Conservation (phyloP, 2,329 filamentous ascomycete genomes). For the Aspergillus brunneoviolaceus region DNA sequence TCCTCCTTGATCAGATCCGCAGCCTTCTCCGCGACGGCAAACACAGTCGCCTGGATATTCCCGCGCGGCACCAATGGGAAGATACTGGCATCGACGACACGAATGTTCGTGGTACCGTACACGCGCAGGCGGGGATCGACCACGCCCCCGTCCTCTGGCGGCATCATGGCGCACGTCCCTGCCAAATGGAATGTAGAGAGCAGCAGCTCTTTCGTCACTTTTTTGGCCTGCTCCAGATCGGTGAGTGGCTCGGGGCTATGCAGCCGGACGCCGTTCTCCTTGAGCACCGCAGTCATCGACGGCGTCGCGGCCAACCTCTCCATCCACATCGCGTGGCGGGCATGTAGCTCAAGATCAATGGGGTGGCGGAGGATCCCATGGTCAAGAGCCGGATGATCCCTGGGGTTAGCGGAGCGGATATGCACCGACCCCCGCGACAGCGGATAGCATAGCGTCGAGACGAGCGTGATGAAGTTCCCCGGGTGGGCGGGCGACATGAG, state of each 20-base stretch:
- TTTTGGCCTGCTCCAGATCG: conserved; percentile 14
- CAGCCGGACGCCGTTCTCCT: conserved; percentile 8
- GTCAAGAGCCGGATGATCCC: conserved; percentile 43
- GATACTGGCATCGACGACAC: conserved; percentile 18
- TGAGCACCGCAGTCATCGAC: conserved; percentile 17
- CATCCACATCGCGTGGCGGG: conserved; percentile 25
- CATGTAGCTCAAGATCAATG: conserved; percentile 44
- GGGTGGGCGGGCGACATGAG: too few species aligned
- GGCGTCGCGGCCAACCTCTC: conserved; percentile 20
- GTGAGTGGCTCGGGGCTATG: conserved; percentile 1
- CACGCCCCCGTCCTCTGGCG: conserved; percentile 29
- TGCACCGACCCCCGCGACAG: conserved; percentile 34
- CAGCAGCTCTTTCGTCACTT: conserved; percentile 22
- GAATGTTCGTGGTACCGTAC: conserved; percentile 32
- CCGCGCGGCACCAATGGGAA: neutral
- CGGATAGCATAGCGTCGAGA: conserved; percentile 27
- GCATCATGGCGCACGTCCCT: conserved; percentile 36
- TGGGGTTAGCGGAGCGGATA: conserved; percentile 31
- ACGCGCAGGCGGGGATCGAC: conserved; percentile 26
- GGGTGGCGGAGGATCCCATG: conserved; percentile 45
- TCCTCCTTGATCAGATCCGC: neutral
- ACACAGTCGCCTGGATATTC: neutral
- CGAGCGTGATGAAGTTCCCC: too few species aligned
- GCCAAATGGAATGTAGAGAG: conserved; percentile 29
- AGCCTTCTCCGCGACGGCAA: neutral